Base-by-base conservation (phyloP, 306 rosid genomes). In the Quercus aquifolioides region DNA sequence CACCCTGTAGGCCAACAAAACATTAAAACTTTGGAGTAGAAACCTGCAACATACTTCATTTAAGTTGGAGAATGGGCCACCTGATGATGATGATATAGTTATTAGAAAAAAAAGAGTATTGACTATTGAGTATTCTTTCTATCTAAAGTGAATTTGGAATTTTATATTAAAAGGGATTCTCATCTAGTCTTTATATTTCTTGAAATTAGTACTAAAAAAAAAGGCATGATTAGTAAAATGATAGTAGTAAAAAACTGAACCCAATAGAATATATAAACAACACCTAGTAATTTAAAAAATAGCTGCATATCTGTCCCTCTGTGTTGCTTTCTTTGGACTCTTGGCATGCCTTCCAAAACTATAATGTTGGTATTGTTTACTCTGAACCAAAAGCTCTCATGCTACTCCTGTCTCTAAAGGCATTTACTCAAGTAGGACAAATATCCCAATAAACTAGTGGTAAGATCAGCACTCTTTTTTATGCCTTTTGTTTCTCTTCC, bases 331-430 rank as follows among this genome's bases (percentile, higher is more conserved):
- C 28, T 67, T 19, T 67, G 26, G 52, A 67, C 72, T 67, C 72
- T 33, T 67, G 72, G 72, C 72, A 67, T 67, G 72, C 72, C 38
- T 64, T 30, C 26, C 51, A 67, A 67, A 35, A 21, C 72, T n/a
- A 7, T 35, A 35, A 67, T 67, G 72, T 35, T 35, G 72, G 52
- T 67, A 49, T 67, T 67, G 49, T 67, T 67, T 33, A 59, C 9
- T 18, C 51, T 9, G 72, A 19, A 35, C 20, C 14, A 35, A 33
- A 67, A 33, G 26, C 26, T 67, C 5, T 65, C 10, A 67, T 67
- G 51, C 21, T 64, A 17, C 10, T 7, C 43, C 43, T 38, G 17
- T 35, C 15, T 10, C 17, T 2, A 17, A 67, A 5, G 1, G 35
- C 71, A 31, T 31, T 5, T 31, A 9, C 46, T 3, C 71, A 30